Evolutionary conservation across 768 basidiomycete species (phyloP), one percentile per base, ranked within the genome.

Genomic region (Russula virescens): DNA sequence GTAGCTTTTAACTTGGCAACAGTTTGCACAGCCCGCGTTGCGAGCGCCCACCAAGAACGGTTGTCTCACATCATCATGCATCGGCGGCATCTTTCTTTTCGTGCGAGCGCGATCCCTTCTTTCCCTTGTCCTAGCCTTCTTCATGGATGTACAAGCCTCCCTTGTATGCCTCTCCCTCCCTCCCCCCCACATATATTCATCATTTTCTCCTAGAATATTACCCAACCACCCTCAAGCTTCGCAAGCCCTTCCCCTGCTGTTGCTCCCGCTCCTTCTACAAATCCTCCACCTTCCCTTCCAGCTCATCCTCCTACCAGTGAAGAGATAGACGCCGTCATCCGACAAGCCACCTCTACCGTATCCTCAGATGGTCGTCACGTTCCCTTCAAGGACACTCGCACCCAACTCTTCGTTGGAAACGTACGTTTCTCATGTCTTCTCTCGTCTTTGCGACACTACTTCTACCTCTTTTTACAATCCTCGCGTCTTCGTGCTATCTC

Each of bases 321-420:
- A 74, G 91, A 91, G 69, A 94, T 96, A 71, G 94, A 97, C 72
- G 91, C 91, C 3, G 82, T 94, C 69, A 97, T 97, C 65, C 89
- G 90, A 71, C 83, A 87, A 74, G 94, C 94, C n/a, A 95, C 91
- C 64, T 84, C 90, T 8, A 77, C 84, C 7, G 77, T 81, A 3
- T 72, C 82, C 1, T 69, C 76, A 23, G 83, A 85, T 67, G 75
- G 78, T 51, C 75, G 81, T 58, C 49, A 72, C 2, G 69, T 68
- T 51, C 84, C 83, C 0, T 75, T 82, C 43, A 82, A 84, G 58
- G 96, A 99, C 73, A 96, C 94, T 5, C 81, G 96, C 57, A 94
- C 95, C 0, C 95, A 98, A 76, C 81, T 99, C 8, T 98, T 96
- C 70, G 91, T 98, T 26, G 94, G 94, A 65, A 99, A 99, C 74